These are phyloP conservation scores for Coemansia sp. DNA, from an alignment of 192 early-diverging fungal species.

Conservation along the genomic window DNA sequence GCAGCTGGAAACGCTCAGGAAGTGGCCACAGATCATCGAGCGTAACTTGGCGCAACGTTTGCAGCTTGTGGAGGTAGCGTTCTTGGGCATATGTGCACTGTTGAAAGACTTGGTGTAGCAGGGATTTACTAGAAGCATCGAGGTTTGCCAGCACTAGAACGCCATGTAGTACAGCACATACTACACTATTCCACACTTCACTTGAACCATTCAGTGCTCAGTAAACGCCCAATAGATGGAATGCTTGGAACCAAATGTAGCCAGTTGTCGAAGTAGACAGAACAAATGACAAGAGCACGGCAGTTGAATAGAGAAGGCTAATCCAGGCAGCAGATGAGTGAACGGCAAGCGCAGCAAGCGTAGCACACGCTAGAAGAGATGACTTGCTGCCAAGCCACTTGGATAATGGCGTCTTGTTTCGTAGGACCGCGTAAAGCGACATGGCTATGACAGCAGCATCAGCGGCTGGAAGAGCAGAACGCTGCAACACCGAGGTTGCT, in stretches of 20 bases:
- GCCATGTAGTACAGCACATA: not conserved
- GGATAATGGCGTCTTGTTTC: not conserved
- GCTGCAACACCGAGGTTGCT: not conserved
- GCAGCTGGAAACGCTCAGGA: not conserved
- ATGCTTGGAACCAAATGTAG: not conserved
- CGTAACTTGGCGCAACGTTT: not conserved
- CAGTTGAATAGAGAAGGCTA: not conserved
- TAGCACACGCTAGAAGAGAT: not conserved
- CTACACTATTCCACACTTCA: not conserved
- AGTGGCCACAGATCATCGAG: slow-evolving; percentile 3
- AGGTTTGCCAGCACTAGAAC: not conserved
- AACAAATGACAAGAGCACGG: not conserved
- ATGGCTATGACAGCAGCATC: not conserved
- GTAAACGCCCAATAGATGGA: not conserved
- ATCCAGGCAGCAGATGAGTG: not conserved
- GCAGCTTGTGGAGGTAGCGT: slow-evolving; percentile 1
- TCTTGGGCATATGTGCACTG: not conserved
- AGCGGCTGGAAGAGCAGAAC: not conserved
- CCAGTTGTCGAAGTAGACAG: not conserved
- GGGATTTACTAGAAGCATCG: not conserved
- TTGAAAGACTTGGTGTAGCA: not conserved
- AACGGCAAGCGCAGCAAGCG: not conserved
- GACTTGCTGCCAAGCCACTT: not conserved
- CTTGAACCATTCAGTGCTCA: not conserved
- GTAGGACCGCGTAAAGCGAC: not conserved